A percentile compares a stretch with the other conserved stretches of the same genome.
phyloP scores from a whole-genome alignment of 2,329 filamentous ascomycete genomes.

The Microcyclospora pomicola region DNA sequence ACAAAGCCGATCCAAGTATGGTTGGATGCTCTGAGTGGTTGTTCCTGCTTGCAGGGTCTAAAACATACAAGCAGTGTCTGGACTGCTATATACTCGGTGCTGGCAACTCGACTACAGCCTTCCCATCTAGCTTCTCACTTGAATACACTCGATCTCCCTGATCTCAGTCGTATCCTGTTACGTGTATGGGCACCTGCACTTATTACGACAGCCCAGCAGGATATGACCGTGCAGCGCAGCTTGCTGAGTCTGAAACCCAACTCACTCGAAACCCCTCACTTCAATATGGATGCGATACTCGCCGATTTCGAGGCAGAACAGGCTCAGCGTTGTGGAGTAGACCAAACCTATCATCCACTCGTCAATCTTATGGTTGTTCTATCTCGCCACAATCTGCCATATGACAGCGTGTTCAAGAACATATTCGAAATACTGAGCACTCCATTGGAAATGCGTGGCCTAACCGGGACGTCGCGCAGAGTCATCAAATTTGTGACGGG shows the following conservation, averaged over 20 bases:
- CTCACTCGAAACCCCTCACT: not conserved
- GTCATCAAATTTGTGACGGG: not conserved
- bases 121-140: not conserved
- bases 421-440: constrained; percentile 6
- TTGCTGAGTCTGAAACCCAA: not conserved
- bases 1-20: too few relatives aligned
- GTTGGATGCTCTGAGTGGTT: too few relatives aligned
- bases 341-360: not conserved
- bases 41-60: too few relatives aligned
- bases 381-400: constrained; percentile 1
- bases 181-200: too few relatives aligned
- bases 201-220: not conserved
- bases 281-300: not conserved
- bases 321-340: too few relatives aligned
- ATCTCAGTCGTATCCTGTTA: too few relatives aligned
- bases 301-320: not conserved
- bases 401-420: constrained; percentile 1
- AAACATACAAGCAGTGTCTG: not conserved
- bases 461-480: not conserved
- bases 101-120: not conserved
- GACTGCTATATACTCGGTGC: constrained; percentile 1
- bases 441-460: too few relatives aligned
- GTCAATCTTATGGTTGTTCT: constrained; percentile 4
- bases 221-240: not conserved
- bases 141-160: too few relatives aligned